Base-by-base conservation (phyloP, 108 stramenopile genomes). In the Cylindrotheca fusiformis region DNA sequence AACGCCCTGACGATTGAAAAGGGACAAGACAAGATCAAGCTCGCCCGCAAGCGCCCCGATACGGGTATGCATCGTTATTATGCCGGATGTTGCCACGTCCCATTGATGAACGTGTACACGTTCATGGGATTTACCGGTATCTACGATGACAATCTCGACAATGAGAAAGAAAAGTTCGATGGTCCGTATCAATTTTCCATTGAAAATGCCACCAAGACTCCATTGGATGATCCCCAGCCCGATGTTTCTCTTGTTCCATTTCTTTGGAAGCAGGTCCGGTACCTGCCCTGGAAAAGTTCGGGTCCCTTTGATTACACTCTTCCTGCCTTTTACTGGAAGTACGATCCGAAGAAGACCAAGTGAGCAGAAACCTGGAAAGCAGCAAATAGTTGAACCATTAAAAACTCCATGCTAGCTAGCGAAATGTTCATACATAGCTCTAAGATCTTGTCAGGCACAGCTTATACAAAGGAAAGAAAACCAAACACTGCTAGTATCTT, bases 21-120 rank as follows among this genome's bases (percentile, higher is more conserved):
- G 32, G 67, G 67, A 20, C 27, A 27, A 20, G 67, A 68, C 1
- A 19, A 50, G 10, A 17, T 68, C 1, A 18, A 59, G 27, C 25
- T 68, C 17, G 36, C 67, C 18, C 41, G 57, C 4, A 68, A 68
- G 31, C 28, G 30, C 0, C 45, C 32, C 10, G 32, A 48, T 8
- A 36, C 32, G n/a, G 32, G 32, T 6, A 68, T 68, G 67, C 67
- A 68, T 54, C 50, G 67, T n/a, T 68, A 68, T 29, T 68, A 68
- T 24, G 20, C 67, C 1, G 32, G 32, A 6, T 68, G 67, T 33
- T 68, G 67, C 41, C 46, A 50, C 33, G 58, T 59, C 12, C 67
- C 67, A 3, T 18, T 68, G 47, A 32, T 68, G 47, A 58, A 68
- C 5, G 59, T 58, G 3, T 31, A 59, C 1, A 48, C 49, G 17